These are phyloP conservation scores for Chaetomium sp. DNA, from an alignment of 2,329 filamentous ascomycete genomes.

Conservation along the genomic window DNA sequence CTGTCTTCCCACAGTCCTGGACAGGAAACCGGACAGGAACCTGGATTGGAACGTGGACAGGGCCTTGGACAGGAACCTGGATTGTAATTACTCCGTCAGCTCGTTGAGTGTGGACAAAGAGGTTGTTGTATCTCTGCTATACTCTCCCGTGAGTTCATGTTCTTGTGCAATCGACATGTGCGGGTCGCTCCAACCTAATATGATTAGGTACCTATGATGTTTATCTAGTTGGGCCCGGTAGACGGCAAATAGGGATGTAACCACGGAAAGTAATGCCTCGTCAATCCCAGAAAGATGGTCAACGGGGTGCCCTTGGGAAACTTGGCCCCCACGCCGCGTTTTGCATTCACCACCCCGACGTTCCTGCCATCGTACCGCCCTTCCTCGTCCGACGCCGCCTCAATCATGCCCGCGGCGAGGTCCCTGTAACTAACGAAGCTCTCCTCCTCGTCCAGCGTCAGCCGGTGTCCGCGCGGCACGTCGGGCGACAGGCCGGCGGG, in stretches of 20 bases:
- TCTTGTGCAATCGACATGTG: too few species aligned
- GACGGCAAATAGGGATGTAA: slow-evolving; percentile 1
- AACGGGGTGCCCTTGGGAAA: slow-evolving; percentile 8
- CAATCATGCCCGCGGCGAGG: slow-evolving; percentile 12
- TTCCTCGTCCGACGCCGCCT: neutral
- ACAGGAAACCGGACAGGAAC: too few species aligned
- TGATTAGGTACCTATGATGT: too few species aligned
- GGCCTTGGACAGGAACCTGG: too few species aligned
- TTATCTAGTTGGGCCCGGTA: too few species aligned
- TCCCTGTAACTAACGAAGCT: neutral
- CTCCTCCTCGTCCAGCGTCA: slow-evolving; percentile 38
- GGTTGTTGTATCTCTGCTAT: too few species aligned
- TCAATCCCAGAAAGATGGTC: neutral
- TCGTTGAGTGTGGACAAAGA: too few species aligned
- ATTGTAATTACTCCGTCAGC: too few species aligned
- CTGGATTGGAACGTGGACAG: too few species aligned
- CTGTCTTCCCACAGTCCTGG: too few species aligned
- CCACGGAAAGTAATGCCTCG: slow-evolving; percentile 8
- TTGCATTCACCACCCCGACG: slow-evolving; percentile 35
- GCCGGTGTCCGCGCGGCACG: slow-evolving; percentile 43
- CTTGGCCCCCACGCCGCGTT: slow-evolving; percentile 35
- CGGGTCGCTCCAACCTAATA: too few species aligned
- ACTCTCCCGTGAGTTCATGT: too few species aligned
- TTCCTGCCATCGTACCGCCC: slow-evolving; percentile 1
- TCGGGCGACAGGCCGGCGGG: slow-evolving; percentile 46